phyloP scores from a whole-genome alignment of 805 yeast genomes.

The Metschnikowia cerradonensis region DNA sequence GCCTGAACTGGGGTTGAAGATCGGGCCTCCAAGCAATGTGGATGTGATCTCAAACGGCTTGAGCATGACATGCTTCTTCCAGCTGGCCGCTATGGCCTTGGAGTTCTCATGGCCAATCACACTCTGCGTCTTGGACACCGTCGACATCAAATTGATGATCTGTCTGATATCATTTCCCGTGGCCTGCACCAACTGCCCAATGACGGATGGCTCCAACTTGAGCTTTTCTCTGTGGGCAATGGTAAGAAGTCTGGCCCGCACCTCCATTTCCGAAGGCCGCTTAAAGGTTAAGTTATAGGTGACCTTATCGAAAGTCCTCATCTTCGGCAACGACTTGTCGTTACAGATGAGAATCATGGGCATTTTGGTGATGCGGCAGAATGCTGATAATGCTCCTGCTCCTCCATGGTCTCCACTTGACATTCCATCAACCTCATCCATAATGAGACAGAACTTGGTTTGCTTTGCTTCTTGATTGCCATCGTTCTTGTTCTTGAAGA shows the following conservation, averaged over 20 bases:
- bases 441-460: conserved; percentile 71
- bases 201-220: conserved; percentile 71
- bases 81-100: conserved; percentile 56
- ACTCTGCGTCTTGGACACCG: conserved; percentile 72
- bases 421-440: conserved; percentile 99
- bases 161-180: conserved; percentile 93
- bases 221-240: conserved; percentile 84
- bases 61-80: conserved; percentile 88
- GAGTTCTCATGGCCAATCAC: conserved; percentile 60
- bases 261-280: conserved; percentile 79
- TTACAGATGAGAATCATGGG: conserved; percentile 94
- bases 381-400: conserved; percentile 86
- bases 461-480: conserved; percentile 32
- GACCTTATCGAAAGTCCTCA: conserved; percentile 90
- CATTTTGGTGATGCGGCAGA: conserved; percentile 78
- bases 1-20: conserved; percentile 50
- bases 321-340: conserved; percentile 86
- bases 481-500: conserved; percentile 44
- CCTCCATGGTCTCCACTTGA: conserved; percentile 99
- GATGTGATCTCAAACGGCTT: conserved; percentile 90
- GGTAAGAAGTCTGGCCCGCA: conserved; percentile 81
- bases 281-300: conserved; percentile 79
- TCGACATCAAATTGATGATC: conserved; percentile 82
- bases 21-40: conserved; percentile 54
- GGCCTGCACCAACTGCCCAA: conserved; percentile 79